A percentile compares a stretch with the other conserved stretches of the same genome.
phyloP scores from a whole-genome alignment of 2,329 filamentous ascomycete species.

The Ceratocystis alfenasii region DNA sequence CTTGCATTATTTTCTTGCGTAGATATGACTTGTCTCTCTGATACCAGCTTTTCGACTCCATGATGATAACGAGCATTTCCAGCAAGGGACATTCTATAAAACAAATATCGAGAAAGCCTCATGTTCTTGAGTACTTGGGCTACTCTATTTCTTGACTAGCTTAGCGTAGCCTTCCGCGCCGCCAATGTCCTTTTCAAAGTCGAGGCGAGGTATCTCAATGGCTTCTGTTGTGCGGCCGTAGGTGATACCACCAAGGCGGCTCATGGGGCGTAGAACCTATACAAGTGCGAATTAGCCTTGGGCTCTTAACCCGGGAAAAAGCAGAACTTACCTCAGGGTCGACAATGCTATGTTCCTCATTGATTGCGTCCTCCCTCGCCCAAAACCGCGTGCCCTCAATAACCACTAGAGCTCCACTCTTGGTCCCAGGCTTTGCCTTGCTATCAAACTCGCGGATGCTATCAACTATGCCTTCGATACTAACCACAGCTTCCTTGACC shows the following conservation, averaged over 20 bases:
- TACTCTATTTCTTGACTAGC: constrained; percentile 28
- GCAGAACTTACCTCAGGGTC: constrained; percentile 49
- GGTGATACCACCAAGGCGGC: constrained; percentile 72
- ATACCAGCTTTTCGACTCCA: neutral
- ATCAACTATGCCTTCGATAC: constrained; percentile 68
- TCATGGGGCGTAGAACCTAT: constrained; percentile 60
- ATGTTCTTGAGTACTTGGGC: neutral
- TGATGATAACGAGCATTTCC: neutral
- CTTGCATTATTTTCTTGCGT: constrained; percentile 8
- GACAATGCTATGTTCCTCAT: constrained; percentile 61
- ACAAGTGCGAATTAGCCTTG: neutral
- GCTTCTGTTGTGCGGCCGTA: constrained; percentile 61
- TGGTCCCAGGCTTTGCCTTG: constrained; percentile 55
- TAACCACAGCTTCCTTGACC: constrained; percentile 72
- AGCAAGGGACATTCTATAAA: neutral
- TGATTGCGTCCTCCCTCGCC: constrained; percentile 77
- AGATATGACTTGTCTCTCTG: neutral
- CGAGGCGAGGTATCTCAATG: constrained; percentile 57
- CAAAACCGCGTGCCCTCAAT: constrained; percentile 81
- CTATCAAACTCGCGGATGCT: constrained; percentile 68
- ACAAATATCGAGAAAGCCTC: neutral
- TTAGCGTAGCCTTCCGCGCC: constrained; percentile 45
- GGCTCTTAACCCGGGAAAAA: too few relatives aligned
- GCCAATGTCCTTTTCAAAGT: constrained; percentile 42
- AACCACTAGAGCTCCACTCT: constrained; percentile 60